Base-by-base conservation (phyloP, 139 green algal species). In the Closterium sp. region DNA sequence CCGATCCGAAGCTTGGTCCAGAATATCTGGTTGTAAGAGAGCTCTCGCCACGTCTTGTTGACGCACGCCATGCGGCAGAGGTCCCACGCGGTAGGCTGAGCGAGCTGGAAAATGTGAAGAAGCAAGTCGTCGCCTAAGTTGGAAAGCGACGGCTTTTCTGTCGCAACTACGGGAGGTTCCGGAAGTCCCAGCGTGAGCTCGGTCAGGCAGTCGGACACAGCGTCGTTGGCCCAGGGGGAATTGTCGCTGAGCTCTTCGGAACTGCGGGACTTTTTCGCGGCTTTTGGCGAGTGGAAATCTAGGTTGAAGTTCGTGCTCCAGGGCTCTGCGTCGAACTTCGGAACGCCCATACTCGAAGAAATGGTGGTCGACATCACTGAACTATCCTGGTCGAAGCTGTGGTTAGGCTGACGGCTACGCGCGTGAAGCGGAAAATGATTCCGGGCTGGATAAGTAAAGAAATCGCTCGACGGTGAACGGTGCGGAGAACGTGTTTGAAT, bases 21-120 rank as follows among this genome's bases (percentile, higher is more conserved):
- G 55, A 91, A 66, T 19, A 85, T 34, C 28, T 31, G 35, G 38
- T 55, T 33, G 88, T 91, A 91, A 69, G 36, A 91, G 36, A 84
- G 34, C 28, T 31, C 23, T 3, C 69, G 64, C 88, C 88, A 91
- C 6, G 64, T 34, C 33, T 23, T 85, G 69, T 34, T 87, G 5
- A 91, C 88, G 88, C 88, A 91, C 16, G 88, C 88, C n/a, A 85
- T n/a, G 33, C 88, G 88, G 38, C 28, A 91, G 38, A 87, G 55
- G 55, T 87, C 43, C 25, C 28, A 31, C 8, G 69, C 88, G 28
- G 88, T 66, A 23, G 84, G 38, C 12, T 86, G n/a, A 8, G 88
- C 88, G 25, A 87, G 36, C 28, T 88, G 88, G 3, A 91, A 69
- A 32, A 91, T 84, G 88, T 86, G 88, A n/a, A 87, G 30, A 7